Evolutionary conservation across 345 rosid species (phyloP), one percentile per base, ranked within the genome.

Genomic region (Gossypium arboreum): DNA sequence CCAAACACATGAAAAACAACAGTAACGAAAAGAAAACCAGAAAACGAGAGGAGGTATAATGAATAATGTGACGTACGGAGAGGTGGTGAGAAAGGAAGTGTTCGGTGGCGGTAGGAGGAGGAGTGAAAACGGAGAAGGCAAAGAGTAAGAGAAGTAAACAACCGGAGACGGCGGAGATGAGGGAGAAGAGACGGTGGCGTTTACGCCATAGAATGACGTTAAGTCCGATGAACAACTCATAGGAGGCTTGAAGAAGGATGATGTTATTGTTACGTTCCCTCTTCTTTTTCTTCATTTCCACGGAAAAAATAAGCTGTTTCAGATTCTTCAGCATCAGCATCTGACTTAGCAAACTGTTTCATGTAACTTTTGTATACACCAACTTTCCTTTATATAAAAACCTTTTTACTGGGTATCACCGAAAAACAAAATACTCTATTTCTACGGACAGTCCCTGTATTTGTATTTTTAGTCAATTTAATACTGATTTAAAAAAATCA

Each of bases 101-200:
- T 68, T 78, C 81, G 71, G n/a, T 58, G 69, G 83, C n/a, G 2
- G 87, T 80, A 34, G 95, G 94, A 65, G 91, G 83, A 29, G 87
- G 71, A 13, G 81, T 75, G 61, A 90, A 71, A 71, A 89, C 75
- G 43, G 83, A 82, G 68, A 84, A 79, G 70, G 84, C 81, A 74
- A 82, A 84, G 79, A 89, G 69, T 81, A 88, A 12, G 76, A 94
- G 79, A 77, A 94, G 87, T 27, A 90, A 64, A 62, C 81, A 92
- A 20, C 87, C 91, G 57, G 88, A 86, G 80, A 82, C 74, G 25
- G 86, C 88, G 61, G 87, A 90, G 72, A 89, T 66, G 7, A 91
- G 61, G 3, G 95, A 92, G 66, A 91, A 86, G 8, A 92, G 48
- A 71, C 88, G 85, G 79, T 82, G 86, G 68, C 85, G 84, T 29